Evolutionary conservation across 192 early-diverging fungal species (phyloP), one percentile per base, ranked within the genome.

Genomic region (Coemansia sp.): DNA sequence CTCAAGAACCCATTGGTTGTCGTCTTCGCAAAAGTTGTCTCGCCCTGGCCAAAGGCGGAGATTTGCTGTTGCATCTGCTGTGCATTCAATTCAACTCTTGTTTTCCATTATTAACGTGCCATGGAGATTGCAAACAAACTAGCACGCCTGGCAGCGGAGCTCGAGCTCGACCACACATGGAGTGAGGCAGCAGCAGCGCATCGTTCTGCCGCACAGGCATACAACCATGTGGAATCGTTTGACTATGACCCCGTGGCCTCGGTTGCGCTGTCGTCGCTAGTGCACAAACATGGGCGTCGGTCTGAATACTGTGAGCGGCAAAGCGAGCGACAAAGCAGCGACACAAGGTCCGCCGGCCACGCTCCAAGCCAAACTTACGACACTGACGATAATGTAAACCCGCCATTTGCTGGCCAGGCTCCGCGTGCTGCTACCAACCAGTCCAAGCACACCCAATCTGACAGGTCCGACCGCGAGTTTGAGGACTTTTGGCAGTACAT

Each of bases 401-500:
- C n/a, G n/a, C 14, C 42, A n/a, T 27, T 11, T 29, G 31, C 3
- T 18, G 13, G 17, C 5, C 7, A 23, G 33, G 13, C 4, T n/a
- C 50, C 13, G 35, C 50, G 14, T 25, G 7, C 32, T 3, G 25
- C 19, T 41, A 15, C 21, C 14, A 30, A 22, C 7, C 7, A 25
- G 27, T 47, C 26, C n/a, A n/a, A 22, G 1, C 23, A n/a, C 8
- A 41, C 23, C 33, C 9, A 36, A 15, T 15, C 54, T 36, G n/a
- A 13, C 3, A 14, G 1, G 8, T 7, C 53, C 10, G 73, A 77
- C 4, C 46, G 33, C 31, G 75, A 67, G 42, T 78, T 78, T 63
- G 75, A 78, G 22, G 60, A 71, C 25, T 78, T 78, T 45, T 78
- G 75, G 75, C 59, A 60, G 41, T 78, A 78, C 51, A 71, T 78